phyloP scores from a whole-genome alignment of 805 yeast genomes.

The Starmerella bacillaris region DNA sequence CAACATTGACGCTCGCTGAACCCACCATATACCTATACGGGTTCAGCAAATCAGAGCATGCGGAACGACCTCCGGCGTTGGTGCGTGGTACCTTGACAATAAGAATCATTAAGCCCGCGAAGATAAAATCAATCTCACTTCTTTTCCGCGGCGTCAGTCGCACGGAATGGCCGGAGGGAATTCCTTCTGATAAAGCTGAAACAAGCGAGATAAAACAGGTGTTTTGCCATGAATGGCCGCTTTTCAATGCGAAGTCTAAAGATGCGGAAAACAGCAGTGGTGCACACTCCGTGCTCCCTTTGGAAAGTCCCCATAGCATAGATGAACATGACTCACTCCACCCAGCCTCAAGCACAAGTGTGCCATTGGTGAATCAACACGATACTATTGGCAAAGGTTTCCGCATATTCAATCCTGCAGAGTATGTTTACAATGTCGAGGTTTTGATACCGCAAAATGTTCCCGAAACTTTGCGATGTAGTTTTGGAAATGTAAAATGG shows the following conservation, averaged over 20 bases:
- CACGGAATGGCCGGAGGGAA: slow-evolving; percentile 97
- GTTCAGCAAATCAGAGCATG: slow-evolving; percentile 45
- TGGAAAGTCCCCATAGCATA: slow-evolving; percentile 5
- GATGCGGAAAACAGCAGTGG: slow-evolving; percentile 28
- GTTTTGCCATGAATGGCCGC: slow-evolving; percentile 79
- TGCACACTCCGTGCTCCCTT: slow-evolving; percentile 25
- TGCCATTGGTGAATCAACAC: slow-evolving; percentile 12
- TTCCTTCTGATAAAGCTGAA: slow-evolving; percentile 68
- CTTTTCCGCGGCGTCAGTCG: slow-evolving; percentile 49
- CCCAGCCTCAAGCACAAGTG: slow-evolving; percentile 4
- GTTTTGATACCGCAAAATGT: slow-evolving; percentile 63
- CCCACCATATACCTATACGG: slow-evolving; percentile 69
- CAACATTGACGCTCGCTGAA: slow-evolving; percentile 40
- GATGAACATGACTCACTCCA: slow-evolving; percentile 1
- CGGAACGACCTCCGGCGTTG: slow-evolving; percentile 54
- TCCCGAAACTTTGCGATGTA: slow-evolving; percentile 63
- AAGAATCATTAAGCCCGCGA: slow-evolving; percentile 52
- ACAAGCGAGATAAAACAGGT: slow-evolving; percentile 47
- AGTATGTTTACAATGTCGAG: slow-evolving; percentile 82
- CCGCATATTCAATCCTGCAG: slow-evolving; percentile 61
- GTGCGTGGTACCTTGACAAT: slow-evolving; percentile 64
- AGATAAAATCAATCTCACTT: slow-evolving; percentile 44
- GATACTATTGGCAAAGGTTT: slow-evolving; percentile 22
- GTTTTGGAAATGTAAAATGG: slow-evolving; percentile 69
- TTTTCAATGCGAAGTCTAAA: slow-evolving; percentile 31